phyloP scores from a whole-genome alignment of 2,329 filamentous ascomycete species.

The Cordyceps fumosorosea region DNA sequence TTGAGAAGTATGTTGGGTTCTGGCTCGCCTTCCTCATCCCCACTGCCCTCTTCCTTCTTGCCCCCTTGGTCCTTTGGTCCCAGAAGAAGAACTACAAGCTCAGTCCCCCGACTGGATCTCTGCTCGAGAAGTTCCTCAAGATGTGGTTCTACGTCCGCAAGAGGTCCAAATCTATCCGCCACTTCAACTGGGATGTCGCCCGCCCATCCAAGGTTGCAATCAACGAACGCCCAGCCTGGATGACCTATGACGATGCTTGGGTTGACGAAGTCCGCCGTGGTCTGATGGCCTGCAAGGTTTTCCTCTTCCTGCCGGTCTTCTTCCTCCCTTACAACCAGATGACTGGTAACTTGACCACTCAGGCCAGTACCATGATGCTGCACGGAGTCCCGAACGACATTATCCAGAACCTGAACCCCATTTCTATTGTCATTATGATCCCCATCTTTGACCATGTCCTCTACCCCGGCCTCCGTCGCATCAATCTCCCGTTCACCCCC shows the following conservation, averaged over 20 bases:
- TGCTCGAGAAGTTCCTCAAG: constrained; percentile 59
- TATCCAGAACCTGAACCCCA: constrained; percentile 68
- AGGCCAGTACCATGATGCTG: constrained; percentile 60
- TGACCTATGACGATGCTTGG: constrained; percentile 79
- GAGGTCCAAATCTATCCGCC: constrained; percentile 56
- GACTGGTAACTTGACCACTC: constrained; percentile 54
- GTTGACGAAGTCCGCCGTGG: constrained; percentile 72
- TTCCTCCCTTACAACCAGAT: constrained; percentile 55
- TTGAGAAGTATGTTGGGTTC: constrained; percentile 70
- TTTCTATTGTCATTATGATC: constrained; percentile 69
- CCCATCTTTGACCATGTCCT: constrained; percentile 62
- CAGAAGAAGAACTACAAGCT: constrained; percentile 55
- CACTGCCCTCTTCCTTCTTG: constrained; percentile 56
- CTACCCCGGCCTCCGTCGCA: constrained; percentile 60
- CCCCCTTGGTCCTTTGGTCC: constrained; percentile 55
- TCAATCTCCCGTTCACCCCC: constrained; percentile 61
- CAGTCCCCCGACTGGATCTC: constrained; percentile 63
- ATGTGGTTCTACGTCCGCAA: constrained; percentile 57
- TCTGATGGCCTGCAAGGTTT: constrained; percentile 63
- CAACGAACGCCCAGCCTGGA: constrained; percentile 57
- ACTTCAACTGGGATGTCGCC: constrained; percentile 59
- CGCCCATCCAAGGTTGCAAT: constrained; percentile 59
- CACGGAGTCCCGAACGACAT: constrained; percentile 72
- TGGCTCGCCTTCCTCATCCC: constrained; percentile 66
- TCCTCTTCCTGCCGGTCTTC: constrained; percentile 62